Conservation (phyloP, 805 yeast species). For the Ogataea paradorogensis region DNA sequence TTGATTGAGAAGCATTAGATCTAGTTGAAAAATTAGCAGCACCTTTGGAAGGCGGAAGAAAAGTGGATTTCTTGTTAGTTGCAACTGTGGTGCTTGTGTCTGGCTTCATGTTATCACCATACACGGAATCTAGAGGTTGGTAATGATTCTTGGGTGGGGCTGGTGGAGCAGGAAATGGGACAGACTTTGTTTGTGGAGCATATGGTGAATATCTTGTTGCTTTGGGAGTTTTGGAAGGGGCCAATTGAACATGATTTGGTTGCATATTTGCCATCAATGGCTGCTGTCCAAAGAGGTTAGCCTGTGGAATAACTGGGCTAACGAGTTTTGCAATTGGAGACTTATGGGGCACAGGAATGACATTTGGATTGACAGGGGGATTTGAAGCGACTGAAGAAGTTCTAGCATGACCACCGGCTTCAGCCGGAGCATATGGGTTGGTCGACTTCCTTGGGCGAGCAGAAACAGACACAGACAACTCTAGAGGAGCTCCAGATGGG, state of each 20-base stretch:
- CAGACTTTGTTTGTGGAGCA: slow-evolving; percentile 8
- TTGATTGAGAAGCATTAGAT: background rate
- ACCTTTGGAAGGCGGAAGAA: slow-evolving; percentile 17
- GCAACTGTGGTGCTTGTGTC: slow-evolving; percentile 15
- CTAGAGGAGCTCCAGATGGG: background rate
- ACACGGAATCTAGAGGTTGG: slow-evolving; percentile 19
- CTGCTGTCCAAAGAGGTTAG: background rate
- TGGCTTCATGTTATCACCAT: slow-evolving; percentile 19
- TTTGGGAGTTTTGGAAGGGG: background rate
- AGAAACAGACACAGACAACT: slow-evolving; percentile 3
- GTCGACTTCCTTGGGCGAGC: slow-evolving; percentile 14
- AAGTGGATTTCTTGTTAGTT: slow-evolving; percentile 12
- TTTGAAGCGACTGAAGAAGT: slow-evolving; percentile 21
- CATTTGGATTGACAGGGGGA: slow-evolving; percentile 27
- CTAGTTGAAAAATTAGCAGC: background rate
- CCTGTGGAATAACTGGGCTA: slow-evolving; percentile 10
- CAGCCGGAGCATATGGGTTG: slow-evolving; percentile 34
- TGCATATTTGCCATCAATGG: slow-evolving; percentile 1
- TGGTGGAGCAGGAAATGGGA: slow-evolving; percentile 6
- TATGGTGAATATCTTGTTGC: slow-evolving; percentile 22
- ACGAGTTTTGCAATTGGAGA: slow-evolving; percentile 19
- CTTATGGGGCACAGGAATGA: slow-evolving; percentile 30
- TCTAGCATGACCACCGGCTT: slow-evolving; percentile 31
- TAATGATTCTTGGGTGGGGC: slow-evolving; percentile 3
- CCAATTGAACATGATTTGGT: background rate